A percentile compares a stretch with the other conserved stretches of the same genome.
Conservation (phyloP, 1,284 basidiomycete genomes). For the Apiotrichum veenhuisii region DNA sequence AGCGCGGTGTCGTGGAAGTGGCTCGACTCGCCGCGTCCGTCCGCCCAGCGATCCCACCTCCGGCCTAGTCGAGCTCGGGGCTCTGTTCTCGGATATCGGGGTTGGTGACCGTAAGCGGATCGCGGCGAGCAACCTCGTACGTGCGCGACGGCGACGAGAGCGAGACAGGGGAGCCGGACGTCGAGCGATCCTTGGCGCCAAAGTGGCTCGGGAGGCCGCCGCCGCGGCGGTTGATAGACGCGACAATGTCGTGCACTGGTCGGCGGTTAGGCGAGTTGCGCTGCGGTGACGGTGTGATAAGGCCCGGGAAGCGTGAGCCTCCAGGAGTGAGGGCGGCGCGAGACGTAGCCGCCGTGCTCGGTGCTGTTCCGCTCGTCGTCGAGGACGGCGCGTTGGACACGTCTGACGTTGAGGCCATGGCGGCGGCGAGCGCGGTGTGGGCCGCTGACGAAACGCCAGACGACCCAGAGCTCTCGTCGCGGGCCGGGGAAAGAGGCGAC, state of each 20-base stretch:
- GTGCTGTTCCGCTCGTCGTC: too few relatives aligned
- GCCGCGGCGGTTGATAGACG: constrained; percentile 31
- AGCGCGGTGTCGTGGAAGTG: not conserved
- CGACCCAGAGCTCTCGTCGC: not conserved
- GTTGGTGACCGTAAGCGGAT: not conserved
- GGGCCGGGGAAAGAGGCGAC: not conserved
- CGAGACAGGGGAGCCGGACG: not conserved
- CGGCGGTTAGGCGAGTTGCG: constrained; percentile 17
- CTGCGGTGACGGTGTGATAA: not conserved
- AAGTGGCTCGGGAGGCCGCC: constrained; percentile 3
- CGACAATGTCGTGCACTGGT: constrained; percentile 37
- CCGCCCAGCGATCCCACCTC: too few relatives aligned
- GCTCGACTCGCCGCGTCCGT: not conserved
- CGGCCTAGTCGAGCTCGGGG: not conserved
- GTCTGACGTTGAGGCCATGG: not conserved
- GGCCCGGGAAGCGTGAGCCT: not conserved
- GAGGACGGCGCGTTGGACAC: not conserved
- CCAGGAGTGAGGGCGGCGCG: not conserved
- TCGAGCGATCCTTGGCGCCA: not conserved
- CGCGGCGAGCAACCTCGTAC: constrained; percentile 2
- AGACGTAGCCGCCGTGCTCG: not conserved
- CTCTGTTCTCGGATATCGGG: not conserved
- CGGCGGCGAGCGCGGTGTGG: not conserved
- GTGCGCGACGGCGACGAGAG: not conserved
- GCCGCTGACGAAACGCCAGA: too few relatives aligned